Base-by-base conservation (phyloP, 2,329 filamentous ascomycete genomes). In the Paraphoma sp. region DNA sequence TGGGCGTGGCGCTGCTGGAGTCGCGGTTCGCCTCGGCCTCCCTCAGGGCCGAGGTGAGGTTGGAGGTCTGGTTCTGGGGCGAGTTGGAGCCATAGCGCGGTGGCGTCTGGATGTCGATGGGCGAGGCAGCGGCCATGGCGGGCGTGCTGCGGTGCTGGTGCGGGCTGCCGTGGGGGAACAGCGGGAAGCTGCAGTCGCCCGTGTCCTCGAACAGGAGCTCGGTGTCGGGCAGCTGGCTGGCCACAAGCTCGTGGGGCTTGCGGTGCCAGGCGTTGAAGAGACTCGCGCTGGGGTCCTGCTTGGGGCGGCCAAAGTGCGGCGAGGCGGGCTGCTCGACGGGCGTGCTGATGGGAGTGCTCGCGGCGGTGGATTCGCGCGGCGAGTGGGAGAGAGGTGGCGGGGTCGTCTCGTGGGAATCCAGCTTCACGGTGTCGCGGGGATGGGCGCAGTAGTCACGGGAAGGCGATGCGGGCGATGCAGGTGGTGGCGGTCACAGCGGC, bases 41-140 rank as follows among this genome's bases (percentile, higher is more conserved):
- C 67, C 86, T 84, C 54, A 89, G 76, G 46, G 86, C 86, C 45
- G 84, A 86, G 5, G 86, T 88, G 63, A 88, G 78, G 67, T 87
- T 87, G 36, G 86, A 88, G 11, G 85, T 84, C 73, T 87, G 85
- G 70, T 83, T 84, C 58, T 84, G 84, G 48, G 86, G 85, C 31
- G 84, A 86, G 62, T 85, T 81, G 51, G 84, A 86, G 62, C 81
- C 82, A 79, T 82, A 81, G 67, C 81, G 82, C 71, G 70, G 79
- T 57, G 80, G 76, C 56, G 82, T 80, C 68, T 83, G 78, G 69
- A 88, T 87, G 72, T 88, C 83, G 73, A 88, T 85, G 45, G 86
- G 85, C 56, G 81, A 78, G 59, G 84, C 81, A 52, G 79, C 73
- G 58, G 81, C 81, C 84, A 86, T 86, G 65, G 70, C 57, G 23